Evolutionary conservation across 116 monocot species (phyloP), one percentile per base, ranked within the genome.

Genomic region (Thalassia testudinum): DNA sequence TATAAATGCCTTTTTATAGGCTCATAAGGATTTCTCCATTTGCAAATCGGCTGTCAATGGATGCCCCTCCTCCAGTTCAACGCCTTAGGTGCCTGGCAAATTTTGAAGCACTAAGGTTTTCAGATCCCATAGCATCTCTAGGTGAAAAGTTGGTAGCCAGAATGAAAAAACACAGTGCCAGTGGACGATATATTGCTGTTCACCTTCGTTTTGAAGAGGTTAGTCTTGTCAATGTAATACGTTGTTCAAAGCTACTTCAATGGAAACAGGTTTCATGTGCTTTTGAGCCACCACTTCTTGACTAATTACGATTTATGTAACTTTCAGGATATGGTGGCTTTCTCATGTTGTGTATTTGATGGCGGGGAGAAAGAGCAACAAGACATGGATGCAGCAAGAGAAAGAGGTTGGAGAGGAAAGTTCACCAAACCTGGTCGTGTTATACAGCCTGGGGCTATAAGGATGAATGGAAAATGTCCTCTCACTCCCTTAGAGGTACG

Each of bases 151-250:
- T 99, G 27, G 79, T 90, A 63, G 62, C 76, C 62, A 70, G 85
- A 52, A 89, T 99, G 86, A 77, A 67, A 78, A 74, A 76, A 50
- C 72, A 23, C 10, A 90, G 90, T 53, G 72, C 52, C 28, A 66
- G 66, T 63, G 90, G 99, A 3, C 85, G 66, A 62, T 99, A 90
- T 56, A 66, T 99, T 62, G 75, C 91, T 15, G 91, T 90, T 19
- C 99, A 99, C 79, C 82, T 99, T 37, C 86, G 99, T 26, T 99
- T 99, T 73, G 99, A 99, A 83, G 83, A 89, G 86, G 90, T 99
- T 53, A 25, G 29, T 22, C 50, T 52, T 43, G 2, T 1, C 12
- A 21, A 43, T 5, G 20, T 23, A 0, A 7, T 53, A 19, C 7
- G 26, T 53, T 19, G 6, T 45, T 23, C 2, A 14, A 24, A 20